These are phyloP conservation scores for Pholiota molesta DNA, from an alignment of 768 basidiomycete species.

Conservation along the genomic window DNA sequence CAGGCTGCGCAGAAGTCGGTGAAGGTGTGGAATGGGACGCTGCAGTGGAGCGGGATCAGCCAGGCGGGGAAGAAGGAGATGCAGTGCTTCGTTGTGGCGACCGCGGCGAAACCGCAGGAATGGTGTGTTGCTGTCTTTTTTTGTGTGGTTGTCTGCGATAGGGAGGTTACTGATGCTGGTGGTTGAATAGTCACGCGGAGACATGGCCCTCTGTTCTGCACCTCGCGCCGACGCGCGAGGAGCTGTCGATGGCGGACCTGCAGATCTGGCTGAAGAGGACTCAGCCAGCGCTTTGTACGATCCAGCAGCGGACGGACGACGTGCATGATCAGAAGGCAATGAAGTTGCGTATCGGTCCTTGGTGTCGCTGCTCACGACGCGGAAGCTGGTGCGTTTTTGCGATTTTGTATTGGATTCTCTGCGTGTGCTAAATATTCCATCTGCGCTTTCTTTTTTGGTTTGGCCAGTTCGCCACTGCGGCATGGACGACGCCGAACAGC, in stretches of 20 bases:
- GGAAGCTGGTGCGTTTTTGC: constrained; percentile 44
- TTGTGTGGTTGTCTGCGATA: not conserved
- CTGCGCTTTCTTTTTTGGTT: not conserved
- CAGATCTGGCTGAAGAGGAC: constrained; percentile 50
- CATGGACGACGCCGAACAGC: constrained; percentile 51
- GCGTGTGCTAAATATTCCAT: not conserved
- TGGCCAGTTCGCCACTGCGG: constrained; percentile 51
- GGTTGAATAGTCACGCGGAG: constrained; percentile 43
- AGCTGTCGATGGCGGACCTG: constrained; percentile 42
- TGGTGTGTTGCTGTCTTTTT: constrained; percentile 32
- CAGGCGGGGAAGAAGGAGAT: constrained; percentile 44
- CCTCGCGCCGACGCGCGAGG: constrained; percentile 44
- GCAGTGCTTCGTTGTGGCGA: constrained; percentile 41
- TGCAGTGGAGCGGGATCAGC: constrained; percentile 47
- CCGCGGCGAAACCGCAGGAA: constrained; percentile 26
- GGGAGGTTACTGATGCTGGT: not conserved
- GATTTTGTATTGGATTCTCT: not conserved
- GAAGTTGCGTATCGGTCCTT: constrained; percentile 45
- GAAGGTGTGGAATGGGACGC: constrained; percentile 49
- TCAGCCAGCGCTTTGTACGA: constrained; percentile 43
- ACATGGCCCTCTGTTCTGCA: constrained; percentile 55
- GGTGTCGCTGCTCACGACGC: constrained; percentile 41
- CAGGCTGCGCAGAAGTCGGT: constrained; percentile 4
- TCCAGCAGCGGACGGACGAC: constrained; percentile 33
- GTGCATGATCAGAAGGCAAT: constrained; percentile 34